Evolutionary conservation across 2,329 filamentous ascomycete genomes (phyloP), one percentile per base, ranked within the genome.

Genomic region (Cladosporium sp.): DNA sequence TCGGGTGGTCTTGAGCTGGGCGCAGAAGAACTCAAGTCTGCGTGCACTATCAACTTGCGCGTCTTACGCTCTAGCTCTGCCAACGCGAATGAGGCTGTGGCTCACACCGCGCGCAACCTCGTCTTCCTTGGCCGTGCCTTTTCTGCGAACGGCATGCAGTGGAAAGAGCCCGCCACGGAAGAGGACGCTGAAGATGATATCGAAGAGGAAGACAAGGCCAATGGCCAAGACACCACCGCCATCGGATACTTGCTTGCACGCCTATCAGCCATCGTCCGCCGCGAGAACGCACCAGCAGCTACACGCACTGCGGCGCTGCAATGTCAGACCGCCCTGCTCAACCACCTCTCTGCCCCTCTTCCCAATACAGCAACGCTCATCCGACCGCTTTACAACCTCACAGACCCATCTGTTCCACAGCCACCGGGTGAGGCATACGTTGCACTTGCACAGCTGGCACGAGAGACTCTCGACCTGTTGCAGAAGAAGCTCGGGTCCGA

Each of bases 401-500:
- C 91, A 0, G 91, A 97, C 70, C 80, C 88, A 1, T 83, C 83
- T 0, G 77, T 83, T 17, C 88, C 90, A 0, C 86, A 85, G 25
- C 60, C 67, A 7, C 61, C 65, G 48, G 71, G 74, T 37, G 78
- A 81, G 5, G 82, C 80, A 19, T 88, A 92, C 71, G 88, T 91
- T 62, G 78, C 78, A 0, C 78, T 99, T 34, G 85, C 88, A 64
- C 80, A 83, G 39, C 86, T 87, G 58, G 88, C 89, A 4, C 83
- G 88, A 63, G 88, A 93, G 65, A 78, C 92, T 10, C 86, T 97
- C 78, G 88, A 91, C 62, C 76, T 82, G n/a, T 71, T 99, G 59
- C 91, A 96, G 76, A 88, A 87, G 77, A 91, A 89, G 69, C 79
- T 96, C 52, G 94, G 93, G 39, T 90, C 88, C 1, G 83, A 85